Evolutionary conservation across 179 eudicot species (phyloP).

Genomic region (Gypsophila paniculata): DNA sequence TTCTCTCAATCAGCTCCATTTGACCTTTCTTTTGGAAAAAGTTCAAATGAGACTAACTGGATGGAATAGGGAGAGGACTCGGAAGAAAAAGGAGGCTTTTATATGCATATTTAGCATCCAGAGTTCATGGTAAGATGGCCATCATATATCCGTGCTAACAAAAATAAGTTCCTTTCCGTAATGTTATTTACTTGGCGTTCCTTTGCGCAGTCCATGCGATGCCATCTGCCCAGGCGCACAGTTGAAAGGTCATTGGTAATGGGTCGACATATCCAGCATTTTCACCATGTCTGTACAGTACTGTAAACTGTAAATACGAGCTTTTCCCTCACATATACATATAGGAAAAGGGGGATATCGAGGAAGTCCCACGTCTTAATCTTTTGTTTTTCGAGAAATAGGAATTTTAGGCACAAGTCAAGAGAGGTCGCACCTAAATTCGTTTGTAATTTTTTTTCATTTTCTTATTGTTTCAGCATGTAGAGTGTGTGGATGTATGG

Average conservation of each 20-base stretch:
- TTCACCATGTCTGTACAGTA: neutral
- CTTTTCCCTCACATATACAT: neutral
- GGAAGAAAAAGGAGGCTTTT: neutral
- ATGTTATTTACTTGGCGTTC: neutral
- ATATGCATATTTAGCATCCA: neutral
- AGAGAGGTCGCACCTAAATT: no score
- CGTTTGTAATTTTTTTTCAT: neutral
- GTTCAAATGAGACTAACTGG: neutral
- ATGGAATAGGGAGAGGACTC: neutral
- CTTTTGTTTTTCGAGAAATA: no score
- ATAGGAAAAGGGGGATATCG: neutral
- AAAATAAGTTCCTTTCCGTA: neutral
- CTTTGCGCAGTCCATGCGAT: slow-evolving; percentile 23
- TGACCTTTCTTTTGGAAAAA: neutral
- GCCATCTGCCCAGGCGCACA: slow-evolving; percentile 16
- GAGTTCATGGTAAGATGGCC: slow-evolving; percentile 21
- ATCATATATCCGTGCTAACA: neutral
- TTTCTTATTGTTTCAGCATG: neutral
- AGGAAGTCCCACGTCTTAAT: neutral
- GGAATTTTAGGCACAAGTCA: no score
- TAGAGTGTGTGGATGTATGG: neutral
- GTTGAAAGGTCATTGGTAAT: neutral
- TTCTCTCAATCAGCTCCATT: neutral
- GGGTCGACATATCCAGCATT: neutral
- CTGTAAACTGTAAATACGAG: slow-evolving; percentile 8